These are phyloP conservation scores for Coprinopsis sp. DNA, from an alignment of 768 basidiomycete genomes.

Conservation along the genomic window DNA sequence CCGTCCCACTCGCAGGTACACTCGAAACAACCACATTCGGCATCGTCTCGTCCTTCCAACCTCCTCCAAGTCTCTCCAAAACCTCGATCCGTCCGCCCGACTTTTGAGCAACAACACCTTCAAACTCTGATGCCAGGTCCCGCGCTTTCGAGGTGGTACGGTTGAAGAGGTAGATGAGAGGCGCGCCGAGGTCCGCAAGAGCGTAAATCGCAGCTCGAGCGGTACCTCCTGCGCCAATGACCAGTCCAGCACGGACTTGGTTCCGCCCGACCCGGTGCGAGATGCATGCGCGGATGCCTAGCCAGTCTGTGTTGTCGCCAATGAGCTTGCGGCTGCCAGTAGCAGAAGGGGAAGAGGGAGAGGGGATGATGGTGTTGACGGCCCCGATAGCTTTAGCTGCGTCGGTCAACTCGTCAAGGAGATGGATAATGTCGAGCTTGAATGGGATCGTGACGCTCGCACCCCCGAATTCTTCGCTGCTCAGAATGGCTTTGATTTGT, in stretches of 20 bases:
- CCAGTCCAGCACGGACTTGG: conserved; percentile 53
- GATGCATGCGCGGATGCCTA: conserved; percentile 70
- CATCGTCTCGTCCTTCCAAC: conserved; percentile 39
- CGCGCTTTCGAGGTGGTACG: conserved; percentile 74
- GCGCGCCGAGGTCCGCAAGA: conserved; percentile 60
- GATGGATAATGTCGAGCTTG: conserved; percentile 85
- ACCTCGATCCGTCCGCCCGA: conserved; percentile 38
- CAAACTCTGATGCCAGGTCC: conserved; percentile 64
- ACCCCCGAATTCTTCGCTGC: conserved; percentile 78
- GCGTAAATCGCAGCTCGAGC: conserved; percentile 94
- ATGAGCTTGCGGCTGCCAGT: conserved; percentile 47
- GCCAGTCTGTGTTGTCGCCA: conserved; percentile 97
- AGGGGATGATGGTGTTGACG: conserved; percentile 86
- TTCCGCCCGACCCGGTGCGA: conserved; percentile 34
- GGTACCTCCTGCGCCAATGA: conserved; percentile 95
- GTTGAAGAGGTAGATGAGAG: conserved; percentile 82
- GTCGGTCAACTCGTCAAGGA: conserved; percentile 74
- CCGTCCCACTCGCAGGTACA: conserved; percentile 69
- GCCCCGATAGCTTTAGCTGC: conserved; percentile 88
- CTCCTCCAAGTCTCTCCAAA: conserved; percentile 48
- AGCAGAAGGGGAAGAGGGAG: conserved; percentile 10
- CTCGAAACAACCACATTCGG: conserved; percentile 85
- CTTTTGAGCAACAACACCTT: conserved; percentile 31
- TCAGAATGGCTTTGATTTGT: conserved; percentile 58
- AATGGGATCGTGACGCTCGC: conserved; percentile 96